phyloP scores from a whole-genome alignment of 164 flowering plant species.

The Magnolia changhungtana region DNA sequence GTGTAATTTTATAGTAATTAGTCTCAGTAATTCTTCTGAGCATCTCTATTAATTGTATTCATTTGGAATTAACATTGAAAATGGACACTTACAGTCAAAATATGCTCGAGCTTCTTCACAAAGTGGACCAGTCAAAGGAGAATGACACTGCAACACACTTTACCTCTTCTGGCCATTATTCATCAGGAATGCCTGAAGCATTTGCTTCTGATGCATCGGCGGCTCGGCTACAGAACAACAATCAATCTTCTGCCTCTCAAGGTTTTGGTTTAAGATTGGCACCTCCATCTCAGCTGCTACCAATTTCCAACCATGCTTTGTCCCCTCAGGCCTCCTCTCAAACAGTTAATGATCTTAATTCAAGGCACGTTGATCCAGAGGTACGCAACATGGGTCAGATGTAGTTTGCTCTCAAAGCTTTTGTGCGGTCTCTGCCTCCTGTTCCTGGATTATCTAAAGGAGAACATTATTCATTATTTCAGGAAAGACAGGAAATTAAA shows the following conservation, averaged over 20 bases:
- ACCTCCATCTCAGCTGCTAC: slow-evolving; percentile 20
- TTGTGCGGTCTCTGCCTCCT: slow-evolving; percentile 14
- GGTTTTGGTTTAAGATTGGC: slow-evolving; percentile 37
- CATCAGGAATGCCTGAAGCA: slow-evolving; percentile 35
- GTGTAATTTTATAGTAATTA: neutral
- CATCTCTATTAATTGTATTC: neutral
- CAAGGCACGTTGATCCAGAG: slow-evolving; percentile 32
- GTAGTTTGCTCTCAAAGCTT: slow-evolving; percentile 34
- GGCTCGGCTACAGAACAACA: slow-evolving; percentile 39
- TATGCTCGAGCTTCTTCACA: slow-evolving; percentile 88
- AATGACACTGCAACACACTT: slow-evolving; percentile 18
- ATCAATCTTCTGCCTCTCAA: slow-evolving; percentile 52
- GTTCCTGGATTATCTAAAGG: no score
- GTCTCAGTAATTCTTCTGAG: neutral
- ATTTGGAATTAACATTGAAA: neutral
- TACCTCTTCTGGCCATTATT: slow-evolving; percentile 41
- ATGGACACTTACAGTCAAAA: slow-evolving; percentile 52
- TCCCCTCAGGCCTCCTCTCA: slow-evolving; percentile 37
- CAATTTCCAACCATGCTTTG: slow-evolving; percentile 32
- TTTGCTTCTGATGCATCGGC: slow-evolving; percentile 30
- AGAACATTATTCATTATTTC: slow-evolving; percentile 15
- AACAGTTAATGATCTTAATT: slow-evolving; percentile 23
- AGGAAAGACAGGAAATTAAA: slow-evolving; percentile 29
- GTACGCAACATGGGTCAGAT: slow-evolving; percentile 29
- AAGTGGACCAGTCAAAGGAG: slow-evolving; percentile 73